Base-by-base conservation (phyloP, 257 asterid genomes). In the Petunia axillaris region DNA sequence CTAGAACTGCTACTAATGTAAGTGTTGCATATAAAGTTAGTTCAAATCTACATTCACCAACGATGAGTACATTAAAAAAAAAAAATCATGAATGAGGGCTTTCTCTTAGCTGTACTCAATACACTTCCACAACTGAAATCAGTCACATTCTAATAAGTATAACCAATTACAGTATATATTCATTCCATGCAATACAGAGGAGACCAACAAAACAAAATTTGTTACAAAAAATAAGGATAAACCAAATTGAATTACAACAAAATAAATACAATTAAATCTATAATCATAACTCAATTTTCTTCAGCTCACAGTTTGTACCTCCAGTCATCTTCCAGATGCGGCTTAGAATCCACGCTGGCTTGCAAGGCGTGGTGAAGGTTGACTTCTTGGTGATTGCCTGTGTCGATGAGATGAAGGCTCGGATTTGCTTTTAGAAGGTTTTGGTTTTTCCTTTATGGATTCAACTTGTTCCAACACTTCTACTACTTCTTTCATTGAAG, bases 401-500 rank as follows among this genome's bases (percentile, higher is more conserved):
- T 63, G 62, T 37, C 8, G 80, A 48, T 80, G 57, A 8, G 84
- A 77, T 62, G 87, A 81, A 54, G 9, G 79, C n/a, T 7, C 25
- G 0, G 83, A 48, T 35, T 71, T 71, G 10, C 39, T 67, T 75
- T 25, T 60, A 41, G 83, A 79, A 65, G 76, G 52, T 80, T 84
- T 84, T 4, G 83, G 63, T 37, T 82, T 84, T 59, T 52, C 81
- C 76, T 82, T 82, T 8, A 77, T 52, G 16, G 82, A 82, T 37
- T 83, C 82, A n/a, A 87, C 84, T 76, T 87, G 87, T 77, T 85
- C 89, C 85, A 87, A 81, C 50, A 74, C 16, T 65, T 83, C 90
- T 59, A 82, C 83, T 3, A 85, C 90, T 84, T 85, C 89, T 83
- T 78, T 83, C 90, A 87, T 87, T 25, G 88, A 81, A 43, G 89